Base-by-base conservation (phyloP, 495 filamentous ascomycete species). In the Xylaria intraflava region DNA sequence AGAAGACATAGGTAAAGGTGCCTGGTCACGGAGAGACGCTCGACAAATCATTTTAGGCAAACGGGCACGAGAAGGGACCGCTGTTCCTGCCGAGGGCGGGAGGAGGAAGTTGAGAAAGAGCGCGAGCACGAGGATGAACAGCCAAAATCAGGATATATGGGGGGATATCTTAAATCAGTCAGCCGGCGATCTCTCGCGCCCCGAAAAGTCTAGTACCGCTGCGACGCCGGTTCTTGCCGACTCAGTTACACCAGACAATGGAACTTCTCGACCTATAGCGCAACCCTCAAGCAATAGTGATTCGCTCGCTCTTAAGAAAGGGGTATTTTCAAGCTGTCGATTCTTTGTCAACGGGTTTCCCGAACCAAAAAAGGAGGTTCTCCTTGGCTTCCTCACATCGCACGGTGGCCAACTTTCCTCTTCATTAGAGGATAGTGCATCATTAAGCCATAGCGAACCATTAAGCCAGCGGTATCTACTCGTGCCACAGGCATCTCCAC, bases 101-200 rank as follows among this genome's bases (percentile, higher is more conserved):
- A 78, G 72, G 62, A 73, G 82, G 53, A 95, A 93, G 68, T 67
- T 96, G 56, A 83, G 91, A 46, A 81, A 90, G 57, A 86, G 84
- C 3, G 84, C 88, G 38, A 94, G 88, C 62, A 82, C 83, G 56
- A 88, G 87, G 61, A 69, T 96, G 12, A 81, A 76, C 43, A 86
- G 78, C 51, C 89, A 95, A 58, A 90, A 84, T 61, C 81, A 88
- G 59, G 81, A 81, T 31, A 78, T 97, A 1, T 97, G 91, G 93
- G 83, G 83, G 11, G 88, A 93, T 56, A 94, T 98, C 55, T 80
- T 94, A 10, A 64, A 58, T 7, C 62, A 54, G 54, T 67, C 62
- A n/a, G 53, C 60, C 14, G 46, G 45, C 2, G 57, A 67, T 31
- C 47, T 61, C 16, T 61, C 62, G 3, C 48, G 47, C 10, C 17